Conservation (phyloP, 257 asterid genomes). For the Ilex aquifolium region DNA sequence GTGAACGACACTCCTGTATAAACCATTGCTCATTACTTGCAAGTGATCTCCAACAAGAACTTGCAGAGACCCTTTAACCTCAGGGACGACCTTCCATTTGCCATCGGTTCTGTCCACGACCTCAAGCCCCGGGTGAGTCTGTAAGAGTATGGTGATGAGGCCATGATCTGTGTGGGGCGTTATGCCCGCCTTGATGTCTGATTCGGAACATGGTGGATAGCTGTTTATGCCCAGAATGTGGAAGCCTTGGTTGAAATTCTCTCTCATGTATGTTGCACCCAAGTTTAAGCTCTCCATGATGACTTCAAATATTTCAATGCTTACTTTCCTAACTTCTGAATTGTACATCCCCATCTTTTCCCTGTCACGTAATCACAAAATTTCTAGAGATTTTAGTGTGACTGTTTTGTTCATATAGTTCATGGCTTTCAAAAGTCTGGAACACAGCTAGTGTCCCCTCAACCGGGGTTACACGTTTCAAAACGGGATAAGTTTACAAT, state of each 20-base stretch:
- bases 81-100: slow-evolving; percentile 17
- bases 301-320: slow-evolving; percentile 30
- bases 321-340: slow-evolving; percentile 14
- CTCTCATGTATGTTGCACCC: slow-evolving; percentile 7
- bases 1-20: slow-evolving; percentile 29
- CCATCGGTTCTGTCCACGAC: slow-evolving; percentile 4
- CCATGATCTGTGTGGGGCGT: slow-evolving; percentile 33
- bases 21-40: slow-evolving; percentile 35
- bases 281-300: slow-evolving; percentile 27
- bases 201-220: slow-evolving; percentile 15
- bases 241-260: slow-evolving; percentile 21
- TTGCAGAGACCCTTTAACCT: slow-evolving; percentile 22
- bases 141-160: slow-evolving; percentile 31
- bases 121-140: slow-evolving; percentile 32
- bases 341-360: slow-evolving; percentile 24
- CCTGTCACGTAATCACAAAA: slow-evolving; percentile 11
- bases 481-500: too few relatives aligned
- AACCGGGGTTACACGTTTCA: too few relatives aligned
- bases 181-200: slow-evolving; percentile 7
- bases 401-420: too few relatives aligned
- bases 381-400: neutral
- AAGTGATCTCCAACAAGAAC: slow-evolving; percentile 32
- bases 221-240: slow-evolving; percentile 29
- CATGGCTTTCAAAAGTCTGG: too few relatives aligned
- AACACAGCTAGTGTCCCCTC: too few relatives aligned